phyloP scores from a whole-genome alignment of 257 asterid species.

The Handroanthus guayacan region DNA sequence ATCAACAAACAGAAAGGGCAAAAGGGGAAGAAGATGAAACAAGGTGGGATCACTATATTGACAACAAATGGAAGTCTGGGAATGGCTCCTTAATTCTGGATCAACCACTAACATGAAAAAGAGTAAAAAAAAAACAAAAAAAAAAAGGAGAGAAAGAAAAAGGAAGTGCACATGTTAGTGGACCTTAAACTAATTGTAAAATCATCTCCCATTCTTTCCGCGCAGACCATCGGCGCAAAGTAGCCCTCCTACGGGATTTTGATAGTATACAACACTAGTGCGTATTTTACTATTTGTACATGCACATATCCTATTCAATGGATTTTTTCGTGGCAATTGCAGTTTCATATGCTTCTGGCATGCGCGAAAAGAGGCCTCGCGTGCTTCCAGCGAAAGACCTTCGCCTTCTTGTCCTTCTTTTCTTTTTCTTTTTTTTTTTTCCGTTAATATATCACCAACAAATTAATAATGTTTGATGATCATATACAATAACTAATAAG shows the following conservation, averaged over 20 bases:
- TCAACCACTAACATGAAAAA: slow-evolving; percentile 27
- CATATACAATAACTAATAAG: no score
- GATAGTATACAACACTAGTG: slow-evolving; percentile 5
- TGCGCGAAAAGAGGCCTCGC: slow-evolving; percentile 61
- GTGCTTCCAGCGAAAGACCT: slow-evolving; percentile 51
- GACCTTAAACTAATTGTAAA: slow-evolving; percentile 20
- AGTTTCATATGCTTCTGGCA: slow-evolving; percentile 52
- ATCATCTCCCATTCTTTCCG: slow-evolving; percentile 5
- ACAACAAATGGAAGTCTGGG: slow-evolving; percentile 25
- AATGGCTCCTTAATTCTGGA: slow-evolving; percentile 61
- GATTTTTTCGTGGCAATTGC: neutral
- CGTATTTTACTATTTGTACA: slow-evolving; percentile 18
- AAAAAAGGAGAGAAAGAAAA: neutral
- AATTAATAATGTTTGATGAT: no score
- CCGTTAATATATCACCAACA: no score
- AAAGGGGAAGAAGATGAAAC: neutral
- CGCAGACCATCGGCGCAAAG: slow-evolving; percentile 38
- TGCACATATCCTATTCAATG: neutral
- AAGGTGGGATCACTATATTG: neutral
- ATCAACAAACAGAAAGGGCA: neutral
- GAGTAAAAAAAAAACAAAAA: neutral
- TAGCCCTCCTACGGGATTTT: slow-evolving; percentile 22
- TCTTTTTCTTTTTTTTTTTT: no score
- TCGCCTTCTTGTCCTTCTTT: no score
- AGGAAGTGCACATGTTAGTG: slow-evolving; percentile 51